Evolutionary conservation across 2,329 filamentous ascomycete genomes (phyloP).

Genomic region (Xylaria arbuscula): DNA sequence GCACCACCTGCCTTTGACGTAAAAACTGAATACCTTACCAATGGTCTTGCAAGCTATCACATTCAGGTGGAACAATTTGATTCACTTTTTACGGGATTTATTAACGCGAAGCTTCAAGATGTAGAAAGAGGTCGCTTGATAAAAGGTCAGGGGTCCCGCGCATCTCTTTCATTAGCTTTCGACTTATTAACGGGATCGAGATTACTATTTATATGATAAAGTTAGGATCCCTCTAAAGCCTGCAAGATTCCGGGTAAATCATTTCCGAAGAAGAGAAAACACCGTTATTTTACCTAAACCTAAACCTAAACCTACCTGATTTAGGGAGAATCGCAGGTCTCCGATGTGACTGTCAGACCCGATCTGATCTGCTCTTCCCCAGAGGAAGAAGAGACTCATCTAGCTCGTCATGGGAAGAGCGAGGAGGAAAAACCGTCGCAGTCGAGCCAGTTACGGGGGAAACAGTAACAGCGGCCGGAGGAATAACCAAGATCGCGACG

Average conservation of each 20-base stretch:
- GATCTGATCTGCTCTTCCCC: not conserved
- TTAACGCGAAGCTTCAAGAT: slow-evolving; percentile 34
- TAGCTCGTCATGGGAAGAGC: slow-evolving; percentile 39
- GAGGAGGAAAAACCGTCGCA: slow-evolving; percentile 27
- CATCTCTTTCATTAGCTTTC: slow-evolving; percentile 38
- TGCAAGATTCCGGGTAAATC: not conserved
- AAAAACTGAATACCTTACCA: slow-evolving; percentile 8
- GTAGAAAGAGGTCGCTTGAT: slow-evolving; percentile 32
- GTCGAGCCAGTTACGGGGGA: slow-evolving; percentile 16
- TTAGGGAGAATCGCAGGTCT: not conserved
- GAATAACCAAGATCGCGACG: slow-evolving; percentile 34
- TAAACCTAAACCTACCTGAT: not conserved
- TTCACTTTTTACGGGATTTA: slow-evolving; percentile 35
- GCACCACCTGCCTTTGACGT: slow-evolving; percentile 33
- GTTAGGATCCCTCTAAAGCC: not conserved
- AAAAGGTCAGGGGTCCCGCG: slow-evolving; percentile 19
- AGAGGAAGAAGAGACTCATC: slow-evolving; percentile 14
- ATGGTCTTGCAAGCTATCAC: slow-evolving; percentile 19
- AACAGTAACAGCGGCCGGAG: slow-evolving; percentile 10
- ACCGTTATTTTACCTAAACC: too few species aligned
- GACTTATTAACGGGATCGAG: slow-evolving; percentile 12
- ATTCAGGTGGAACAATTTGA: slow-evolving; percentile 34
- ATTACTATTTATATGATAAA: not conserved
- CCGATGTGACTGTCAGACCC: slow-evolving; percentile 19
- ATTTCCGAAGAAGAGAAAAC: too few species aligned